These are phyloP conservation scores for Penicillium sp. DNA, from an alignment of 2,329 filamentous ascomycete species.

Conservation along the genomic window DNA sequence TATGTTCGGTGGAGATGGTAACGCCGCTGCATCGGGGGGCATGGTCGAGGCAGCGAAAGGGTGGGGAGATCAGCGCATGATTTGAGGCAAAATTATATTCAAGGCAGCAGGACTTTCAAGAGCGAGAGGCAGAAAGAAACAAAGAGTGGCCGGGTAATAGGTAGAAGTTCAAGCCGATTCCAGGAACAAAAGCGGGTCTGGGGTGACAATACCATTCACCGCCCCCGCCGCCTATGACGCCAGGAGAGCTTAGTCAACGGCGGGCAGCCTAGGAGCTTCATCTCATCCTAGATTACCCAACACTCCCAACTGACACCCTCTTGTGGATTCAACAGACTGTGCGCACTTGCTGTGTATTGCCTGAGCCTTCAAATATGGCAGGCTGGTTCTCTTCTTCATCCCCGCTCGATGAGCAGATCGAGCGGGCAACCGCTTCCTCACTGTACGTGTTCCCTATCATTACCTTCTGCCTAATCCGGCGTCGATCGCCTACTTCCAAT, in stretches of 20 bases:
- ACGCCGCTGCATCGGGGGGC: constrained; percentile 39
- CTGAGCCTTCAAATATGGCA: constrained; percentile 67
- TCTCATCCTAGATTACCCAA: constrained; percentile 13
- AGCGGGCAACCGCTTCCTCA: constrained; percentile 90
- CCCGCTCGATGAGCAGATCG: constrained; percentile 94
- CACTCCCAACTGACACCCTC: constrained; percentile 22
- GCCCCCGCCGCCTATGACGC: constrained; percentile 37
- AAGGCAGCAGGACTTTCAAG: constrained; percentile 8
- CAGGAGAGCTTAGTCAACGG: constrained; percentile 28
- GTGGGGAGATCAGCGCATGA: constrained; percentile 29
- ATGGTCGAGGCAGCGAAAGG: constrained; percentile 31
- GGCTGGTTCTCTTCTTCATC: constrained; percentile 95
- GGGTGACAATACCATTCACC: constrained; percentile 30
- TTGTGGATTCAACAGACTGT: constrained; percentile 19
- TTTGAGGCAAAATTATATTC: neutral
- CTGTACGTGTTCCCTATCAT: constrained; percentile 60
- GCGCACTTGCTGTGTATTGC: constrained; percentile 8
- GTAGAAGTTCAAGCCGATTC: constrained; percentile 2
- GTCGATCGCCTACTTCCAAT: neutral
- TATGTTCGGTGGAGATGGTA: constrained; percentile 37
- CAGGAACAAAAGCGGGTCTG: constrained; percentile 24
- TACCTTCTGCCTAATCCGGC: constrained; percentile 5
- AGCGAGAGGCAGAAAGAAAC: constrained; percentile 5
- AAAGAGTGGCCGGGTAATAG: constrained; percentile 7
- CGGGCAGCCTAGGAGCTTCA: constrained; percentile 21